Percentiles rank a stretch among this genome's conserved stretches.
Conservation (phyloP, 106 monocot species). For the Dendrobium officinale region DNA sequence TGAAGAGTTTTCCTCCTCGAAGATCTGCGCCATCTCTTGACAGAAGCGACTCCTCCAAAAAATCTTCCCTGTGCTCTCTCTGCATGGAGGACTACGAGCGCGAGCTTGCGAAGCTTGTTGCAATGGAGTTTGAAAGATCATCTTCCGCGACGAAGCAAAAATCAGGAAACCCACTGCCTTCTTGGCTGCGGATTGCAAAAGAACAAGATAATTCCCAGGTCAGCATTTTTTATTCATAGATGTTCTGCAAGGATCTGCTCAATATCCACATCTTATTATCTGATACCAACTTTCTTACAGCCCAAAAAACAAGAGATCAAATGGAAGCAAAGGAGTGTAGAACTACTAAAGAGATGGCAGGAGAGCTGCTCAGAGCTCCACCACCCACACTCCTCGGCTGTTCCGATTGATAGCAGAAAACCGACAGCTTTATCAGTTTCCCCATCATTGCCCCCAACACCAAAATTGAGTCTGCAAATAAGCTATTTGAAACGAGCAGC, state of each 20-base stretch:
- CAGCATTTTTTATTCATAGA: neutral
- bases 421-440: too few relatives aligned
- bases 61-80: conserved; percentile 19
- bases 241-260: neutral
- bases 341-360: conserved; percentile 46
- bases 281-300: conserved; percentile 5
- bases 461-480: neutral
- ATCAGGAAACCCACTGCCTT: conserved; percentile 27
- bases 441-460: neutral
- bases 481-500: neutral
- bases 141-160: conserved; percentile 25
- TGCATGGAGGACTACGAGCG: conserved; percentile 49
- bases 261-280: neutral
- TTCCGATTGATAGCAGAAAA: neutral
- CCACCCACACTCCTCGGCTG: neutral
- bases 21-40: neutral
- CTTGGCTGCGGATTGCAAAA: conserved; percentile 55
- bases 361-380: conserved; percentile 27
- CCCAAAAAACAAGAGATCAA: conserved; percentile 20
- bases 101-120: conserved; percentile 46
- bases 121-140: conserved; percentile 41
- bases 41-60: neutral
- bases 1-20: neutral
- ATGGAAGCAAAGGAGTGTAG: conserved; percentile 11
- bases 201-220: conserved; percentile 29